phyloP scores from a whole-genome alignment of 176 grass and related monocot genomes.

The Cenchrus fungigraminus region DNA sequence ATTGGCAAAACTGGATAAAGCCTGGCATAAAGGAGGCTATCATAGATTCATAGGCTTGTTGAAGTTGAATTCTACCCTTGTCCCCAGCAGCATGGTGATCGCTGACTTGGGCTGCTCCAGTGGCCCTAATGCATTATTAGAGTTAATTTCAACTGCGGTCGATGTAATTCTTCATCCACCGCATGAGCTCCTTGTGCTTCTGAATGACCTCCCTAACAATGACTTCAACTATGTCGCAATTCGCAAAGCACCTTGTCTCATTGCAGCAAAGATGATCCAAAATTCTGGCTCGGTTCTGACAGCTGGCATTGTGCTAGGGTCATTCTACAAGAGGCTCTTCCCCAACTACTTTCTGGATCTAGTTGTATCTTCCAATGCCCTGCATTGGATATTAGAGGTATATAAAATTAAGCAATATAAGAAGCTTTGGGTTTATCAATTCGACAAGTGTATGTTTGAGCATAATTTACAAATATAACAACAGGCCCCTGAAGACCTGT shows the following conservation, averaged over 20 bases:
- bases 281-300: not conserved
- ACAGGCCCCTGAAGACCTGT: slow-evolving; percentile 40
- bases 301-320: slow-evolving; percentile 17
- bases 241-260: not conserved
- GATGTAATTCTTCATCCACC: not conserved
- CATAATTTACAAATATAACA: not conserved
- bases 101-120: slow-evolving; percentile 29
- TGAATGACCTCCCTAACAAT: slow-evolving; percentile 44
- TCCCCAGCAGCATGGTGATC: slow-evolving; percentile 6
- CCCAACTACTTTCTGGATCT: slow-evolving; percentile 35
- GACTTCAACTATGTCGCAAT: slow-evolving; percentile 32
- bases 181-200: slow-evolving; percentile 4
- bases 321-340: slow-evolving; percentile 42
- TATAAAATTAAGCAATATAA: not conserved
- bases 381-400: slow-evolving; percentile 37
- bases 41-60: not conserved
- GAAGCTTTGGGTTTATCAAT: not conserved
- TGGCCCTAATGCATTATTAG: slow-evolving; percentile 24
- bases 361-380: slow-evolving; percentile 22
- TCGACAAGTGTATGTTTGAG: no score
- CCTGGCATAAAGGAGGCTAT: slow-evolving; percentile 18
- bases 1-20: slow-evolving; percentile 18
- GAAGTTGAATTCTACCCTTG: not conserved
- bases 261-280: slow-evolving; percentile 4
- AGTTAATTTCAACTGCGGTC: not conserved